Evolutionary conservation across 805 yeast genomes (phyloP).

Genomic region (Yamadazyma akitaensis): DNA sequence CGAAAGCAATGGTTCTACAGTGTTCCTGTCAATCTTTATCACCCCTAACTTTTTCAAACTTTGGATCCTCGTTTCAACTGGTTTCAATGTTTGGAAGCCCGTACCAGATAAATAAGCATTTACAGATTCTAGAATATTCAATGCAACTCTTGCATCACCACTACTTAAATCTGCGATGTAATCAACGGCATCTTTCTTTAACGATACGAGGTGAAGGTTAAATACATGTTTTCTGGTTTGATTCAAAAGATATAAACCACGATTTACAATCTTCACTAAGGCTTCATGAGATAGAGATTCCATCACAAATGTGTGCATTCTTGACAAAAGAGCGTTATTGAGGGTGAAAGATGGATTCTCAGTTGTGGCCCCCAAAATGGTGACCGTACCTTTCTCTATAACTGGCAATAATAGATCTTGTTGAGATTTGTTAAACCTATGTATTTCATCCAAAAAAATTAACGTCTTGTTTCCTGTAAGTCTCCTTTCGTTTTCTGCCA

Average conservation of each 20-base stretch:
- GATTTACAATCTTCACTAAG: slow-evolving; percentile 30
- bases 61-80: slow-evolving; percentile 14
- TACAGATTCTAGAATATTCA: slow-evolving; percentile 74
- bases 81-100: slow-evolving; percentile 19
- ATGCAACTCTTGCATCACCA: slow-evolving; percentile 86
- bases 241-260: slow-evolving; percentile 48
- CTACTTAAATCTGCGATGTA: slow-evolving; percentile 71
- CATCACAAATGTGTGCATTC: slow-evolving; percentile 45
- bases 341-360: slow-evolving; percentile 62
- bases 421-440: slow-evolving; percentile 41
- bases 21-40: slow-evolving; percentile 37
- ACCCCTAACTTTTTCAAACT: slow-evolving; percentile 24
- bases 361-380: slow-evolving; percentile 44
- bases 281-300: slow-evolving; percentile 33
- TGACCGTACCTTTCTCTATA: slow-evolving; percentile 37
- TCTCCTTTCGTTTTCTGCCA: slow-evolving; percentile 34
- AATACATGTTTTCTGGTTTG: slow-evolving; percentile 53
- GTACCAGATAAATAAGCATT: slow-evolving; percentile 49
- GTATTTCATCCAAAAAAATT: slow-evolving; percentile 43
- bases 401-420: slow-evolving; percentile 43
- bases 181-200: slow-evolving; percentile 56
- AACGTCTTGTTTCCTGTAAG: slow-evolving; percentile 40
- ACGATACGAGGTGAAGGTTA: slow-evolving; percentile 46
- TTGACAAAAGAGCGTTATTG: slow-evolving; percentile 40
- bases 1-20: slow-evolving; percentile 40